Percentiles rank a stretch among this genome's conserved stretches.
Evolutionary conservation across 2,329 filamentous ascomycete genomes (phyloP).

Genomic region (Dactylellina haptotyla): DNA sequence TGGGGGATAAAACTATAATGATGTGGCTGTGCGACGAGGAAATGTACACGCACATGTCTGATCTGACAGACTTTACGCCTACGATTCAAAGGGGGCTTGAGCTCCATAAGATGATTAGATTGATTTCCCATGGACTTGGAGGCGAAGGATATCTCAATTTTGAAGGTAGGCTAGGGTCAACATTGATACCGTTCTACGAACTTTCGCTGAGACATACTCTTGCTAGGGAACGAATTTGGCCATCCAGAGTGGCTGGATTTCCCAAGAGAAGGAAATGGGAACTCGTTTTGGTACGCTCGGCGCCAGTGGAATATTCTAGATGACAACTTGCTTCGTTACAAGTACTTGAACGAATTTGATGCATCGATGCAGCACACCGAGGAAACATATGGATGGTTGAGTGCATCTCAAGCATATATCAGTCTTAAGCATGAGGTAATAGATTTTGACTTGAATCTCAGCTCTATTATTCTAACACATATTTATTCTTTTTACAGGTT

Average conservation of each 20-base stretch:
- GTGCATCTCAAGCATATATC: conserved; percentile 85
- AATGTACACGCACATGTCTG: conserved; percentile 98
- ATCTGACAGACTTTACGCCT: conserved; percentile 81
- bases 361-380: conserved; percentile 88
- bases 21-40: conserved; percentile 98
- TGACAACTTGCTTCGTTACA: conserved; percentile 84
- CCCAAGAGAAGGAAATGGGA: conserved; percentile 88
- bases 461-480: not conserved
- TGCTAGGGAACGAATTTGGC: conserved; percentile 85
- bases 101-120: conserved; percentile 96
- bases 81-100: conserved; percentile 90
- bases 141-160: conserved; percentile 99
- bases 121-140: conserved; percentile 88
- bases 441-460: no score
- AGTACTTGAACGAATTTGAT: conserved; percentile 93
- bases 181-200: not conserved
- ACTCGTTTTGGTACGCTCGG: conserved; percentile 93
- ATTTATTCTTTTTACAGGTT: conserved; percentile 57
- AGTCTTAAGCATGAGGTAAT: conserved; percentile 85
- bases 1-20: conserved; percentile 95
- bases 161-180: conserved; percentile 67
- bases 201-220: not conserved
- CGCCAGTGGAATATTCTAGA: conserved; percentile 93
- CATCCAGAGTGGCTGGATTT: conserved; percentile 99
- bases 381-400: conserved; percentile 89